Percentiles rank a stretch among this genome's conserved stretches.
Conservation (phyloP, 2,329 filamentous ascomycete genomes). For the Nigrospora oryzae region DNA sequence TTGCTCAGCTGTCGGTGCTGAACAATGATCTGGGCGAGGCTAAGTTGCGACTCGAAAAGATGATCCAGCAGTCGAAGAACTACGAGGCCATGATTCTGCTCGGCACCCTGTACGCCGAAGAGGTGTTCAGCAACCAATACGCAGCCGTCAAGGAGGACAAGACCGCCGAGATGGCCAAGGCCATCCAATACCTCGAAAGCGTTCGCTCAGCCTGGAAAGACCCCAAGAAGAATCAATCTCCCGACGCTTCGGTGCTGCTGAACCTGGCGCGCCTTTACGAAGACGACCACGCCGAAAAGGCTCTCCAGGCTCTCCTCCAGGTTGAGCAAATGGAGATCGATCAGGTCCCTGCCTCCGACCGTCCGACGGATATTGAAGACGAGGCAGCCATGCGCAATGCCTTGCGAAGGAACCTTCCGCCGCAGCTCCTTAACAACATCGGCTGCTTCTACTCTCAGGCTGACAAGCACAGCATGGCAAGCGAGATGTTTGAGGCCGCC, state of each 20-base stretch:
- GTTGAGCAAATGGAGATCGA: slow-evolving; percentile 86
- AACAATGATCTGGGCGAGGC: slow-evolving; percentile 83
- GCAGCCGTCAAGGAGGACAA: slow-evolving; percentile 78
- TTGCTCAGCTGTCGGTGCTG: slow-evolving; percentile 79
- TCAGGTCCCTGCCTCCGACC: slow-evolving; percentile 63
- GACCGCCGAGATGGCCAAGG: slow-evolving; percentile 75
- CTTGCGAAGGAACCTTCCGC: slow-evolving; percentile 72
- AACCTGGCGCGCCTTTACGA: slow-evolving; percentile 92
- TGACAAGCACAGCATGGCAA: slow-evolving; percentile 71
- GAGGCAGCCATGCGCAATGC: slow-evolving; percentile 50
- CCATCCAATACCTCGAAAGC: slow-evolving; percentile 72
- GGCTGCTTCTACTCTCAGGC: slow-evolving; percentile 90
- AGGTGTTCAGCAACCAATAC: slow-evolving; percentile 74
- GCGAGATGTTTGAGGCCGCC: slow-evolving; percentile 86
- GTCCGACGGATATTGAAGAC: slow-evolving; percentile 50
- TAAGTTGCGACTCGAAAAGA: slow-evolving; percentile 89
- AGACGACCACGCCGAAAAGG: slow-evolving; percentile 76
- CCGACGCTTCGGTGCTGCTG: slow-evolving; percentile 80
- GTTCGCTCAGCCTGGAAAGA: slow-evolving; percentile 90
- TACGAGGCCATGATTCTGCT: slow-evolving; percentile 88
- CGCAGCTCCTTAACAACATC: slow-evolving; percentile 93
- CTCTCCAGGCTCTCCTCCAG: slow-evolving; percentile 82
- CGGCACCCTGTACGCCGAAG: slow-evolving; percentile 87
- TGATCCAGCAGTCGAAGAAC: slow-evolving; percentile 75
- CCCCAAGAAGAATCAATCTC: slow-evolving; percentile 70